Evolutionary conservation across 2,329 filamentous ascomycete species (phyloP), one percentile per base, ranked within the genome.

Genomic region (Trichoderma sp.): DNA sequence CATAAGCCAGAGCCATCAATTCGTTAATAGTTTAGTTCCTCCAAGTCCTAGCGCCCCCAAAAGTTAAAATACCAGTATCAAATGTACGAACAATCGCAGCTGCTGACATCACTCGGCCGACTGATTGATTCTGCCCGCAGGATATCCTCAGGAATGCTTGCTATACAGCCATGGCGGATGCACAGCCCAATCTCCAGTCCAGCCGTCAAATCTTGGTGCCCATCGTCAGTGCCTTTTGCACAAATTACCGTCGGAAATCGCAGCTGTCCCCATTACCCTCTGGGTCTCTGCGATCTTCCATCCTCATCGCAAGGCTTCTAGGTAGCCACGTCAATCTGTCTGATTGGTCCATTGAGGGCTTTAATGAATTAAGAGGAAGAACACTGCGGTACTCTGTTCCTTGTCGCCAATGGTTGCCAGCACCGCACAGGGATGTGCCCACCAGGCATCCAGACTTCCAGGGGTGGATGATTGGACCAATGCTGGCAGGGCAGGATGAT

Each of bases 241-340:
- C 30, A 26, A n/a, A 34, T 53, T 24, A 51, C 60, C 30, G n/a
- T 53, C 56, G 39, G 24, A n/a, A 34, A 51, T 62, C 11, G n/a
- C 34, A 34, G 24, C 34, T 34, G 18, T 21, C 15, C 18, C 56
- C 66, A 32, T 69, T n/a, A 34, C 30, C 34, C 6, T n/a, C 39
- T 3, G 36, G 4, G 24, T 51, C n/a, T n/a, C 39, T 26, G 43
- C n/a, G 26, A 47, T 70, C 57, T 53, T 57, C 66, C 26, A 56
- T 24, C 57, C 39, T 51, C 36, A 30, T 39, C 26, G 34, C 32
- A 36, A 68, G 26, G 65, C 34, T 58, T 61, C 39, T 26, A 43
- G 39, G 39, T 43, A 62, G 67, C 67, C 67, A 61, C 57, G 57
- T 62, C 67, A 51, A 51, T 39, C 39, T 26, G 18, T 62, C 67